Percentiles rank a stretch among this genome's conserved stretches.
These are phyloP conservation scores for Fusarium dimerum DNA, from an alignment of 2,329 filamentous ascomycete species.

Conservation along the genomic window DNA sequence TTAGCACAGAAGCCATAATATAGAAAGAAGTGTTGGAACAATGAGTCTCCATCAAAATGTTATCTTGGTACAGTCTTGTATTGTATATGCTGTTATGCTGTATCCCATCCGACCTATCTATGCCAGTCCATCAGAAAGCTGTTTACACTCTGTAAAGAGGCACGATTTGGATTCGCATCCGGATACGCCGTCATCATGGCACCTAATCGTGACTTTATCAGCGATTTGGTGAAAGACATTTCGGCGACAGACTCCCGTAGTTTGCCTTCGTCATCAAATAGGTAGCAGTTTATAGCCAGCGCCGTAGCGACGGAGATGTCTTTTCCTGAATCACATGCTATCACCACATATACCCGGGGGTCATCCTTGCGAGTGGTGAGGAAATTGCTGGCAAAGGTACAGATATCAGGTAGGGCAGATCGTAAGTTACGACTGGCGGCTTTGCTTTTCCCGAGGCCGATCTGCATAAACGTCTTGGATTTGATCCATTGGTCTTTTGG, in stretches of 20 bases:
- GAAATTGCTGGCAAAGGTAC: slow-evolving; percentile 51
- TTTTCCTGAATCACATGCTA: slow-evolving; percentile 76
- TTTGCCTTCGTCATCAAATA: slow-evolving; percentile 65
- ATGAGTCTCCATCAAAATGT: no score
- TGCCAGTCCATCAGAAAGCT: slow-evolving; percentile 74
- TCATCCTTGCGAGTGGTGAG: slow-evolving; percentile 24
- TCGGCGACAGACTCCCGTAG: slow-evolving; percentile 26
- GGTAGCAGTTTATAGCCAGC: slow-evolving; percentile 74
- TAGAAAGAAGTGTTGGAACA: no score
- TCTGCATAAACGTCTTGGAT: slow-evolving; percentile 46
- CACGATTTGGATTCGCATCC: slow-evolving; percentile 78
- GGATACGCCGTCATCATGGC: slow-evolving; percentile 80
- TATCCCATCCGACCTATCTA: slow-evolving; percentile 11
- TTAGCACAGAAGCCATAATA: no score
- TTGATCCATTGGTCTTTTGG: slow-evolving; percentile 44
- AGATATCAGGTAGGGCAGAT: slow-evolving; percentile 64
- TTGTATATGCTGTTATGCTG: neutral
- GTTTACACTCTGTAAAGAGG: slow-evolving; percentile 89
- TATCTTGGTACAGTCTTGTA: neutral
- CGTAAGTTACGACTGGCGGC: slow-evolving; percentile 82
- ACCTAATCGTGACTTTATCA: slow-evolving; percentile 77
- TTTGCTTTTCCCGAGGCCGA: slow-evolving; percentile 73
- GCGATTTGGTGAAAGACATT: slow-evolving; percentile 64
- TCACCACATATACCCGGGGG: slow-evolving; percentile 40
- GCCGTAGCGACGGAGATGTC: slow-evolving; percentile 80